A percentile compares a stretch with the other conserved stretches of the same genome.
Evolutionary conservation across 345 rosid genomes (phyloP).

Genomic region (Eutrema yunnanense): DNA sequence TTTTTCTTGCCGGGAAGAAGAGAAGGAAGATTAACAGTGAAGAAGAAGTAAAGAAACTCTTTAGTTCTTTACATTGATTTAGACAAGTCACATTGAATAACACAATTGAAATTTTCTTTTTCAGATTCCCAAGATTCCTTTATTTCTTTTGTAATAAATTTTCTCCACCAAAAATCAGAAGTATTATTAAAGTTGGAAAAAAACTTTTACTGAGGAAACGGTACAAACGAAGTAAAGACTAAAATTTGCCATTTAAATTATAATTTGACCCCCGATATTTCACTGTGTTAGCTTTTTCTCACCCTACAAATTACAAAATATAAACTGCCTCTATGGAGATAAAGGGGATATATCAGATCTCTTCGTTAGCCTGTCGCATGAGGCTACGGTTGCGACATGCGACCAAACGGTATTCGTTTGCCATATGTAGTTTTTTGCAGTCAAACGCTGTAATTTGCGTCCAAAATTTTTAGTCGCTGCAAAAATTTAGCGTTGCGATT

Average conservation of each 20-base stretch:
- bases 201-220: neutral
- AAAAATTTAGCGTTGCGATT: no score
- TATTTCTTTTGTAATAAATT: neutral
- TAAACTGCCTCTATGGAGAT: no score
- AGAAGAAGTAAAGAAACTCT: neutral
- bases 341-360: no score
- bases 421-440: no score
- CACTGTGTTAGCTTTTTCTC: neutral
- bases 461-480: no score
- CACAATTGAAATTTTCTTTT: neutral
- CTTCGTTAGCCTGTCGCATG: no score
- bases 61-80: neutral
- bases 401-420: no score
- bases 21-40: neutral
- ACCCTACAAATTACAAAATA: neutral
- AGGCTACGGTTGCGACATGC: no score
- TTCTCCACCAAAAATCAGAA: neutral
- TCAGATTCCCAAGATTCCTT: constrained; percentile 2
- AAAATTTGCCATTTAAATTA: neutral
- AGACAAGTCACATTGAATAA: neutral
- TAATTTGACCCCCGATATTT: neutral
- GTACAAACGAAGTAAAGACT: neutral
- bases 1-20: neutral
- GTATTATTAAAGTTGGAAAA: neutral
- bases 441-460: no score